Conservation (phyloP, 106 monocot species). For the Alisma plantagoaquatica region DNA sequence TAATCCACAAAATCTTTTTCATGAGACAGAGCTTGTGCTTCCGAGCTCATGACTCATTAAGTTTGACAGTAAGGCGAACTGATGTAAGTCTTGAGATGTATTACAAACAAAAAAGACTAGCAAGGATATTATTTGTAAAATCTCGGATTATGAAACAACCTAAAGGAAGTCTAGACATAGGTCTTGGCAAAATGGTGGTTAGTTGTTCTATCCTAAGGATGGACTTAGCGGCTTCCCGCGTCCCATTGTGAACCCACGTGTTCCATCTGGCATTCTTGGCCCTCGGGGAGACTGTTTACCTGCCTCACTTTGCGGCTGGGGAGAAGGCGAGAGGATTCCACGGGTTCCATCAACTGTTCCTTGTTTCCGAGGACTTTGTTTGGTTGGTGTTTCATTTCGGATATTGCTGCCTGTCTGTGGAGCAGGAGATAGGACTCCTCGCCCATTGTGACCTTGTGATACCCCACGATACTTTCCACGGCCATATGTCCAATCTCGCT, state of each 20-base stretch:
- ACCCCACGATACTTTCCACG: conserved; percentile 20
- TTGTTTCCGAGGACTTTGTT: conserved; percentile 18
- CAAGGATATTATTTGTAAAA: not conserved
- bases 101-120: too few relatives aligned
- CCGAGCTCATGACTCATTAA: too few relatives aligned
- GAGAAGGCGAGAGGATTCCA: conserved; percentile 16
- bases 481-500: conserved; percentile 15
- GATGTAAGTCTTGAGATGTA: too few relatives aligned
- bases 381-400: conserved; percentile 7
- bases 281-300: conserved; percentile 23
- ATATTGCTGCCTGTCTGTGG: conserved; percentile 7
- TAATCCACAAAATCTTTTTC: too few relatives aligned
- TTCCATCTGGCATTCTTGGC: conserved; percentile 77
- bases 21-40: too few relatives aligned
- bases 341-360: conserved; percentile 2
- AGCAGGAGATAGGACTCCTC: conserved; percentile 26
- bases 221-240: conserved; percentile 41
- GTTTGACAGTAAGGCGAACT: too few relatives aligned
- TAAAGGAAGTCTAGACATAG: not conserved
- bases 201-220: not conserved
- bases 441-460: conserved; percentile 16
- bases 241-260: conserved; percentile 78
- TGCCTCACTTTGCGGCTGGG: conserved; percentile 8
- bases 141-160: not conserved
- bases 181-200: not conserved